Percentiles rank a stretch among this genome's conserved stretches.
These are phyloP conservation scores for Ustilago esculenta DNA, from an alignment of 1,284 basidiomycete genomes.

Conservation along the genomic window DNA sequence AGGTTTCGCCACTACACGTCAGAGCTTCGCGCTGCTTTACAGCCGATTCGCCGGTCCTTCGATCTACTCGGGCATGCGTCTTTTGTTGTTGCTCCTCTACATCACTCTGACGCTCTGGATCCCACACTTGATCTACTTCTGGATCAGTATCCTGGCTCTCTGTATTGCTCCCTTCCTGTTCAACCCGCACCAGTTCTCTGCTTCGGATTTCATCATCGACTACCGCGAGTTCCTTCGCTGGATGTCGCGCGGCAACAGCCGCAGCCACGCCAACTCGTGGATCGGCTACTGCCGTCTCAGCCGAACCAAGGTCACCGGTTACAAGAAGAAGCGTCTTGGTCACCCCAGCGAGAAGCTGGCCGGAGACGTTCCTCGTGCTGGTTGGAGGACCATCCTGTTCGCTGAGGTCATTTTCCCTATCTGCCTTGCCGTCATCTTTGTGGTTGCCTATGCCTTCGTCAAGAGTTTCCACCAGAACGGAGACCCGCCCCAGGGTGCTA, in stretches of 20 bases:
- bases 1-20: slow-evolving; percentile 66
- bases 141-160: slow-evolving; percentile 65
- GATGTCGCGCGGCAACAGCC: slow-evolving; percentile 67
- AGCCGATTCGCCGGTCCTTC: slow-evolving; percentile 66
- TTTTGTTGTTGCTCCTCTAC: slow-evolving; percentile 64
- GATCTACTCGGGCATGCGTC: slow-evolving; percentile 66
- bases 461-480: slow-evolving; percentile 62
- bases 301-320: slow-evolving; percentile 66
- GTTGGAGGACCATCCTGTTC: slow-evolving; percentile 65
- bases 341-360: slow-evolving; percentile 67
- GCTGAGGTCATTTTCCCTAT: slow-evolving; percentile 64
- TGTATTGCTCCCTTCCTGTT: slow-evolving; percentile 67
- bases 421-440: slow-evolving; percentile 63
- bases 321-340: slow-evolving; percentile 68
- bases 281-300: slow-evolving; percentile 67
- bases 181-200: slow-evolving; percentile 67
- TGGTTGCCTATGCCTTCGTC: slow-evolving; percentile 66
- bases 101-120: slow-evolving; percentile 67
- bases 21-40: slow-evolving; percentile 65
- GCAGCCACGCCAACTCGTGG: slow-evolving; percentile 67
- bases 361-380: slow-evolving; percentile 64
- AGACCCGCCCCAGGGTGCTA: slow-evolving; percentile 72
- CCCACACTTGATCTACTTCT: slow-evolving; percentile 67
- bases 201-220: slow-evolving; percentile 67
- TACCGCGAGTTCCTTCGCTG: slow-evolving; percentile 67